Base-by-base conservation (phyloP, 2,329 filamentous ascomycete genomes). In the Xylariaceae sp. region DNA sequence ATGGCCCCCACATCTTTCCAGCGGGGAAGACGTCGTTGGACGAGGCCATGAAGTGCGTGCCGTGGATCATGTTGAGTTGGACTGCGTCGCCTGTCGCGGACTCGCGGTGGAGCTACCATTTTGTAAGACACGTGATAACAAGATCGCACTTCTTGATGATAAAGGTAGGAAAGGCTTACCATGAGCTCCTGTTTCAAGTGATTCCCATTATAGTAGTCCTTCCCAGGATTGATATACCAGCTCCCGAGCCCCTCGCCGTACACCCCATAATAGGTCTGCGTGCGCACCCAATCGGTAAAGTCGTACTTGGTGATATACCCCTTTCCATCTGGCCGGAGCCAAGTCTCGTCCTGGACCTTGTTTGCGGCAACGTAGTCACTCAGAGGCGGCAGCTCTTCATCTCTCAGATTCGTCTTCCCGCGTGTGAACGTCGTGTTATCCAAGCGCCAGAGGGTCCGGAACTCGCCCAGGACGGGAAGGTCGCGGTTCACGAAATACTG, bases 341-440 rank as follows among this genome's bases (percentile, higher is more conserved):
- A 74, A 1, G 71, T 74, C 57, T 74, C 70, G 52, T 74, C 71
- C 47, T 74, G 70, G 3, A 74, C 67, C 31, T 73, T 73, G 9
- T 66, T 70, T 9, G 63, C 60, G 4, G 50, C 54, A 3, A 58
- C 40, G 40, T 72, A 71, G 28, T 70, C 64, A 2, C 55, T 51
- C 5, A 72, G 55, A 0, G 63, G 53, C 1, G 71, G 70, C 5
- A 74, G 56, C 1, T 55, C 48, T 15, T 64, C 69, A 40, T 74
- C 68, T 19, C 65, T 67, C 17, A 67, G 50, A 29, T 66, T 62
- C 0, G 66, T 73, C 27, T 63, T 59, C 1, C 68, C 71, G 34
- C 62, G 63, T 2, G 67, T 57, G 40, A 74, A 74, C 0, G 66
- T 68, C 0, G 53, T 54, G 39, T 73, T 73, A 37, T 70, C 69